phyloP scores from a whole-genome alignment of 192 early-diverging fungal species.

The Coemansia sp. region DNA sequence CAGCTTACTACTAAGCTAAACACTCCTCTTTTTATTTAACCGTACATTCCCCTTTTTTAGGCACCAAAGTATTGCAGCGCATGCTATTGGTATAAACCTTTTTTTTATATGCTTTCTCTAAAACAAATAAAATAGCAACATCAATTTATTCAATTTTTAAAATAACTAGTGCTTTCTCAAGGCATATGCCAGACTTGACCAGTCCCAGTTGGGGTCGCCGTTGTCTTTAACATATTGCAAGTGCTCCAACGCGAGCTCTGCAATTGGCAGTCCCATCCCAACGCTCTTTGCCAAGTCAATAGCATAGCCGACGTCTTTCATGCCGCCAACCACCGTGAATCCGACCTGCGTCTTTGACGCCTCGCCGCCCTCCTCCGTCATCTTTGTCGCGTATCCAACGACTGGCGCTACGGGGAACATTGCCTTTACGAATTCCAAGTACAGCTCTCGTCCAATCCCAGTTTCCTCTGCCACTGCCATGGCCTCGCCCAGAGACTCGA shows the following conservation, averaged over 20 bases:
- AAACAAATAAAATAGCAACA: conserved; percentile 9
- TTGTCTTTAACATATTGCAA: conserved; percentile 43
- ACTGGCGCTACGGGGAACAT: conserved; percentile 57
- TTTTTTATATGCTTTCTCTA: conserved; percentile 4
- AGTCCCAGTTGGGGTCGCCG: conserved; percentile 44
- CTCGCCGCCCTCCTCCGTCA: conserved; percentile 23
- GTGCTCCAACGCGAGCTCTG: conserved; percentile 36
- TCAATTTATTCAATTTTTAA: neutral
- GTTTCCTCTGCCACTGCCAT: conserved; percentile 60
- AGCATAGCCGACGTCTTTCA: conserved; percentile 48
- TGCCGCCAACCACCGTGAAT: conserved; percentile 32
- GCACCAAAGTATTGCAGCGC: too few relatives aligned
- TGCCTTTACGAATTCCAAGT: conserved; percentile 57
- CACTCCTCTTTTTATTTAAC: neutral
- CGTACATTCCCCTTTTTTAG: neutral
- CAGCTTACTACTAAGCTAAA: conserved; percentile 25
- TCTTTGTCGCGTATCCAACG: conserved; percentile 54
- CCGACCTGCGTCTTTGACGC: conserved; percentile 41
- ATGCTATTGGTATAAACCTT: too few relatives aligned
- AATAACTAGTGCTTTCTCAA: conserved; percentile 22
- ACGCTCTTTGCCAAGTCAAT: conserved; percentile 39
- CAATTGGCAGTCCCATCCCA: conserved; percentile 29
- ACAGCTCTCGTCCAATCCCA: conserved; percentile 57
- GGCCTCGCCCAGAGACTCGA: conserved; percentile 69
- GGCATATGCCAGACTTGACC: conserved; percentile 34